Percentiles rank a stretch among this genome's conserved stretches.
These are phyloP conservation scores for Ligustrum vulgare DNA, from an alignment of 257 asterid species.

Conservation along the genomic window DNA sequence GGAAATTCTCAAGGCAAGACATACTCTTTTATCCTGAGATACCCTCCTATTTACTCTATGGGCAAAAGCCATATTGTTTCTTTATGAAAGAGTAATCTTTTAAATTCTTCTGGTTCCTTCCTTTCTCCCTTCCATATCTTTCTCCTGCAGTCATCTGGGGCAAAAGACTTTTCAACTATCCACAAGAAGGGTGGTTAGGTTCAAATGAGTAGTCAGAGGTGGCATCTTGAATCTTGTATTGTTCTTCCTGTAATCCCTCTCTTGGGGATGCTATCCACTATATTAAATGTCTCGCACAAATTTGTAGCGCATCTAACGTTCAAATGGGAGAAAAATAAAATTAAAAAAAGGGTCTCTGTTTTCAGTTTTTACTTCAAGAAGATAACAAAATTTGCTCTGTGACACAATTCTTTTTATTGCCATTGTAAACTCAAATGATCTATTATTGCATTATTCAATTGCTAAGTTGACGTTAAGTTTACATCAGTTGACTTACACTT, in stretches of 20 bases:
- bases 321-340: neutral
- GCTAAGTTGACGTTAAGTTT: neutral
- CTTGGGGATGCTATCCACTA: neutral
- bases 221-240: neutral
- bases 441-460: neutral
- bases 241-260: neutral
- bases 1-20: neutral
- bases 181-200: neutral
- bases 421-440: neutral
- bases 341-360: too few species aligned
- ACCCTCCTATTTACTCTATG: neutral
- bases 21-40: neutral
- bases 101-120: neutral
- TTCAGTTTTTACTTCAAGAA: neutral
- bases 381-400: neutral
- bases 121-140: neutral
- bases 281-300: neutral
- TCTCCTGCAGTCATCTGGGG: neutral
- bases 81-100: neutral
- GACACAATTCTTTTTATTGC: neutral
- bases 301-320: neutral
- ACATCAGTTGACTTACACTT: slow-evolving; percentile 1
- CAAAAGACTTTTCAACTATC: neutral
- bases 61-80: neutral
- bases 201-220: neutral